phyloP scores from a whole-genome alignment of 495 filamentous ascomycete genomes.

The Polyplosphaeria fusca region DNA sequence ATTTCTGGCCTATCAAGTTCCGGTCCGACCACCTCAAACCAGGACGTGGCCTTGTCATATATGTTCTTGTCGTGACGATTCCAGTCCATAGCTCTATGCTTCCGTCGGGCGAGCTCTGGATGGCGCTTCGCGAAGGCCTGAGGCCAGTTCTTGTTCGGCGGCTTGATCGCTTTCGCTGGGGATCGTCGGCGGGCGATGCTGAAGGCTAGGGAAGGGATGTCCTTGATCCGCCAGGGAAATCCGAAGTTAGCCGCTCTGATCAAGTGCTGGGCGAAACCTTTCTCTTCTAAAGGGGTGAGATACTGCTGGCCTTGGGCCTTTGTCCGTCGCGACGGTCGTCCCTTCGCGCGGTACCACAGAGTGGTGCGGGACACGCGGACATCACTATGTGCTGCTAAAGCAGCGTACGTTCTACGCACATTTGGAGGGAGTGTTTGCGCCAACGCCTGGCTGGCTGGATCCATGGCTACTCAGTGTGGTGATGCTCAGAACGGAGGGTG shows the following conservation, averaged over 20 bases:
- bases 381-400: neutral
- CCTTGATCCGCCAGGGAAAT: constrained; percentile 39
- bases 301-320: constrained; percentile 12
- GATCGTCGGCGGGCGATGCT: constrained; percentile 15
- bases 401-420: neutral
- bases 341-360: constrained; percentile 1
- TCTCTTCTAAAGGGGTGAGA: constrained; percentile 32
- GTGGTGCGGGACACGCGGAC: constrained; percentile 7
- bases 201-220: constrained; percentile 13
- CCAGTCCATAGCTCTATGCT: neutral
- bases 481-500: neutral
- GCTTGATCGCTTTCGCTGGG: neutral
- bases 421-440: constrained; percentile 1
- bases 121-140: neutral
- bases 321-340: constrained; percentile 1
- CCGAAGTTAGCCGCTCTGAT: constrained; percentile 36
- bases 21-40: constrained; percentile 1
- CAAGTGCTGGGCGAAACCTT: constrained; percentile 36
- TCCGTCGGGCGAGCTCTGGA: neutral
- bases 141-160: neutral
- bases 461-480: neutral
- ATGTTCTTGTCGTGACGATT: too few species aligned
- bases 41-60: constrained; percentile 1
- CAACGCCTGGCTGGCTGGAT: constrained; percentile 8
- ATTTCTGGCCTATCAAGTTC: neutral